phyloP scores from a whole-genome alignment of 169 alveolate species.

The Theileria annulata region DNA sequence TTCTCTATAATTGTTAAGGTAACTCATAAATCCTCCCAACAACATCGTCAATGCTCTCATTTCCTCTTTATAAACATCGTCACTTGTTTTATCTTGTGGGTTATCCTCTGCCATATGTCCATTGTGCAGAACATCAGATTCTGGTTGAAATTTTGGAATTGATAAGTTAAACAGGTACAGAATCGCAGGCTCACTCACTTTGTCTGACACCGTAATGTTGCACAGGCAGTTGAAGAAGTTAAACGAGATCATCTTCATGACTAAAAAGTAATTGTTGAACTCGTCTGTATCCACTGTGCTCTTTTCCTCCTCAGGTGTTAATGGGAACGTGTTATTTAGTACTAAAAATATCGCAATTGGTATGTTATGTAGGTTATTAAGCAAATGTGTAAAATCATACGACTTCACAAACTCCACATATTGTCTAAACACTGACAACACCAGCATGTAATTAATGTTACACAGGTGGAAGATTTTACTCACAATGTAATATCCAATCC shows the following conservation, averaged over 20 bases:
- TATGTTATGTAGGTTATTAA: neutral
- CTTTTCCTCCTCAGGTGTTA: neutral
- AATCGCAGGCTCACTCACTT: neutral
- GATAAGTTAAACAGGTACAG: conserved; percentile 5
- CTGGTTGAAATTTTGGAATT: neutral
- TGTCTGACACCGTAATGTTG: neutral
- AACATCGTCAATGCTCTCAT: neutral
- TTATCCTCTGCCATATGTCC: neutral
- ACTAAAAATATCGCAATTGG: neutral
- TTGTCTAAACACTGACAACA: neutral
- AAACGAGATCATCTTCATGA: conserved; percentile 9
- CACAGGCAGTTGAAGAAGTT: conserved; percentile 12
- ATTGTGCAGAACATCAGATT: neutral
- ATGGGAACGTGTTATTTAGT: neutral
- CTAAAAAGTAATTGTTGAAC: neutral
- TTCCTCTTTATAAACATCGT: neutral
- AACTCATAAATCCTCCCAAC: neutral
- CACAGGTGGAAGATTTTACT: conserved; percentile 1
- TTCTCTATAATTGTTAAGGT: conserved; percentile 3
- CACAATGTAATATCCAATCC: conserved; percentile 13
- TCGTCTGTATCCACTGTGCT: neutral
- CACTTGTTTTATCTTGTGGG: neutral
- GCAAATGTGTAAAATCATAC: neutral
- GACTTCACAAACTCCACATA: neutral
- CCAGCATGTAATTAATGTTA: conserved; percentile 16